These are phyloP conservation scores for Rhodotorula sp. DNA, from an alignment of 1,284 basidiomycete species.

Conservation along the genomic window DNA sequence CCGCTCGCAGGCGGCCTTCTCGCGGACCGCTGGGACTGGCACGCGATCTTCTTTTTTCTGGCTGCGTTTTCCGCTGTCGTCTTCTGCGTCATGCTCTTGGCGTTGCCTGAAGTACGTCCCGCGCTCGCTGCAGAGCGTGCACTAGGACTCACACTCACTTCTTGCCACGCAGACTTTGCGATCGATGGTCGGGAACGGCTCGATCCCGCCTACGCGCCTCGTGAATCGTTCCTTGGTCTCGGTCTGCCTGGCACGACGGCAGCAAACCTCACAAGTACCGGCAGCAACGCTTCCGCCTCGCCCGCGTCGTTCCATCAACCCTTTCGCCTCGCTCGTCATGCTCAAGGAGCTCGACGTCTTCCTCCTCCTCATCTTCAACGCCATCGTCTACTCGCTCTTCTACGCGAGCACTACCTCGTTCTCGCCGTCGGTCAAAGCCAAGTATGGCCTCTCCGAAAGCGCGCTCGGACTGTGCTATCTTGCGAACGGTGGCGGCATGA, in stretches of 20 bases:
- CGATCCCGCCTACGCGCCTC: constrained; percentile 35
- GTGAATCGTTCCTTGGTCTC: constrained; percentile 26
- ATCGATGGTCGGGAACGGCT: constrained; percentile 50
- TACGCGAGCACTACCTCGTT: constrained; percentile 26
- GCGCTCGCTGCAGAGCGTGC: too few relatives aligned
- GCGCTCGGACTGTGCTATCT: constrained; percentile 69
- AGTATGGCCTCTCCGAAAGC: constrained; percentile 29
- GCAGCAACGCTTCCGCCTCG: constrained; percentile 2
- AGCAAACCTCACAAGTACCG: too few relatives aligned
- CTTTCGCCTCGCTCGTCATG: constrained; percentile 41
- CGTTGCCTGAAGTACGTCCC: constrained; percentile 58
- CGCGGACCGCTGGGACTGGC: constrained; percentile 43
- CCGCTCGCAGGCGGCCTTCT: constrained; percentile 23
- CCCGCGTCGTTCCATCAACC: constrained; percentile 14
- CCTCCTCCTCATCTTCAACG: constrained; percentile 15
- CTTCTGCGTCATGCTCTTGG: constrained; percentile 54
- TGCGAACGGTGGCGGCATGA: constrained; percentile 57
- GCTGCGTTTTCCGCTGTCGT: constrained; percentile 62
- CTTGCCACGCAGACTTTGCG: constrained; percentile 62
- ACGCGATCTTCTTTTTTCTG: constrained; percentile 75
- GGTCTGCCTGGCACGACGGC: background rate
- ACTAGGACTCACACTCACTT: too few relatives aligned
- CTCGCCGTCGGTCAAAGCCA: constrained; percentile 23
- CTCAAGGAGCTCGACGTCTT: constrained; percentile 13
- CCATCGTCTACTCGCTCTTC: constrained; percentile 21